Evolutionary conservation across 441 rosid species (phyloP).

Genomic region (Gossypium trilobum): DNA sequence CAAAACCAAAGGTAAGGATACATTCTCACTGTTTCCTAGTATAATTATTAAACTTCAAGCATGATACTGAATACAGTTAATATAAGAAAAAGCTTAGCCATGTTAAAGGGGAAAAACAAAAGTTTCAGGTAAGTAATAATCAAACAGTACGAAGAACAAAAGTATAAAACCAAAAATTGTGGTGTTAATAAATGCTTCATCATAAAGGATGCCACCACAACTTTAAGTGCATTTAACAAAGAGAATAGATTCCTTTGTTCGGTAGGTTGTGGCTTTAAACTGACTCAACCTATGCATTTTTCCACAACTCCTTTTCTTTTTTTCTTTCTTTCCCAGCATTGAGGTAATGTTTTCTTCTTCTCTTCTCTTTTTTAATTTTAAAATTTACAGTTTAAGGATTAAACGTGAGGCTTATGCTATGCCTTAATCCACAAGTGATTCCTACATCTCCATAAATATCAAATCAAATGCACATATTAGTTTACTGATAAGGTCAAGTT

Average conservation of each 20-base stretch:
- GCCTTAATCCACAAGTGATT: neutral
- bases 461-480: neutral
- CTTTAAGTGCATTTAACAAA: neutral
- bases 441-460: neutral
- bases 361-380: neutral
- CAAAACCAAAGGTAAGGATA: conserved; percentile 12
- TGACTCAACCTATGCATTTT: neutral
- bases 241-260: neutral
- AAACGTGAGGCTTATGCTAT: neutral
- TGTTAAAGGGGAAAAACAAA: neutral
- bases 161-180: neutral
- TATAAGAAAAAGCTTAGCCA: conserved; percentile 6
- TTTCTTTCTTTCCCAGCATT: neutral
- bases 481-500: neutral
- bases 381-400: neutral
- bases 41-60: conserved; percentile 11
- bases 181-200: neutral
- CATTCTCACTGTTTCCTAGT: neutral
- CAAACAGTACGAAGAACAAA: neutral
- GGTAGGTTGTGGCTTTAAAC: neutral
- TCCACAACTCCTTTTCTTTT: neutral
- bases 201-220: neutral
- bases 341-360: neutral
- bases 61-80: neutral
- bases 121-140: neutral